These are phyloP conservation scores for Arabidopsis hybrid DNA, from an alignment of 441 rosid species.

Conservation along the genomic window DNA sequence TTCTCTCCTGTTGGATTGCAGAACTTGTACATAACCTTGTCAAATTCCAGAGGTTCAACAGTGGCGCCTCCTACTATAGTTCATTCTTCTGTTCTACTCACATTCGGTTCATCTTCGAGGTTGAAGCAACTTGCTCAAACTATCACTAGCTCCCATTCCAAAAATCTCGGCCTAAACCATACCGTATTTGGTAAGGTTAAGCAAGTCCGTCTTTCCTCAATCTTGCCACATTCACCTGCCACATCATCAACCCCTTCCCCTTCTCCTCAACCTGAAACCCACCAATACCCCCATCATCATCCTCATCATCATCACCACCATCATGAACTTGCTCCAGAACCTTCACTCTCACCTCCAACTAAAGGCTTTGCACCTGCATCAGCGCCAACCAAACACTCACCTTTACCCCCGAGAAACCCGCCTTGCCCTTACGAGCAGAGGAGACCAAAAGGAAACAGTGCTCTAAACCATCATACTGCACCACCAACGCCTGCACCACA, in stretches of 20 bases:
- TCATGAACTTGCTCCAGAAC: constrained; percentile 62
- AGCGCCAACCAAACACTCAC: constrained; percentile 47
- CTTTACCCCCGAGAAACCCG: constrained; percentile 34
- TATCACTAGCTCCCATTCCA: constrained; percentile 73
- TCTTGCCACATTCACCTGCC: constrained; percentile 64
- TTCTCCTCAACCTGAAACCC: constrained; percentile 56
- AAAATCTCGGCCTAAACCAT: constrained; percentile 86
- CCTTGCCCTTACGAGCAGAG: constrained; percentile 47
- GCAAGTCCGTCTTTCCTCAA: constrained; percentile 85
- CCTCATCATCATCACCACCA: constrained; percentile 51
- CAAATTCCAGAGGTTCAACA: constrained; percentile 78
- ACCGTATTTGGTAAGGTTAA: constrained; percentile 84
- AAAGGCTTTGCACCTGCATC: constrained; percentile 45
- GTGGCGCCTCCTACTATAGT: constrained; percentile 73
- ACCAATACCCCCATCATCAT: constrained; percentile 47
- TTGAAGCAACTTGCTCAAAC: constrained; percentile 89
- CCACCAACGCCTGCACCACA: constrained; percentile 42
- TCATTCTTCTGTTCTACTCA: constrained; percentile 77
- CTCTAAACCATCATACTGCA: constrained; percentile 37
- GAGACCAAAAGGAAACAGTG: constrained; percentile 36
- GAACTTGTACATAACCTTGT: constrained; percentile 80
- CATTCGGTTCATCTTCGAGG: constrained; percentile 75
- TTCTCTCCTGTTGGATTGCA: constrained; percentile 43
- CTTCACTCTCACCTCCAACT: constrained; percentile 44
- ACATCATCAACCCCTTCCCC: constrained; percentile 56